Percentiles rank a stretch among this genome's conserved stretches.
Evolutionary conservation across 345 rosid species (phyloP).

Genomic region (Eucalyptus viminalis): DNA sequence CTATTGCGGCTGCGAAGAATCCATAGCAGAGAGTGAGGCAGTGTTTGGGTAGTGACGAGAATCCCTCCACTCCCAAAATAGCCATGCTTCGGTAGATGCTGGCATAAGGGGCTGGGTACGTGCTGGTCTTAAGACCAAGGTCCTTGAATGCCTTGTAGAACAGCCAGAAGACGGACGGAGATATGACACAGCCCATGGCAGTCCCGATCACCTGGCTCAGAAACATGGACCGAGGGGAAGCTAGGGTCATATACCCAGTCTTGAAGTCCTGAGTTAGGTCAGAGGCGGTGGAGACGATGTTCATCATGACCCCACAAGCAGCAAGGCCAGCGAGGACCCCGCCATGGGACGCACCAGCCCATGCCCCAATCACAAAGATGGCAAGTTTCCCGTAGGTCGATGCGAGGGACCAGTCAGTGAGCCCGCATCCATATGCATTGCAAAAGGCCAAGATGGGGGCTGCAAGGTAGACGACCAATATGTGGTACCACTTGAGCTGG

Average conservation of each 20-base stretch:
- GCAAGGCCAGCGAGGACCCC: constrained; percentile 76
- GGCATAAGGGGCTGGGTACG: constrained; percentile 38
- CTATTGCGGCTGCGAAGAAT: constrained; percentile 48
- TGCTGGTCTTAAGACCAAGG: constrained; percentile 30
- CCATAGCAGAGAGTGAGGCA: constrained; percentile 53
- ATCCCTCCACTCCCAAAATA: constrained; percentile 62
- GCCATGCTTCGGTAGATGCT: constrained; percentile 44
- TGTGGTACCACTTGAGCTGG: constrained; percentile 61
- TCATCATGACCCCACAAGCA: constrained; percentile 91
- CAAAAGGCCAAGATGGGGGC: constrained; percentile 72
- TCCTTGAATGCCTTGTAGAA: constrained; percentile 13
- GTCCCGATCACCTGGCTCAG: neutral
- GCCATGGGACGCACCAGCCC: constrained; percentile 56
- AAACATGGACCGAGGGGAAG: neutral
- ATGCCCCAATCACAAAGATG: constrained; percentile 55
- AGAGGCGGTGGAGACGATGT: constrained; percentile 81
- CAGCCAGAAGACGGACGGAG: neutral
- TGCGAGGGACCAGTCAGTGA: constrained; percentile 82
- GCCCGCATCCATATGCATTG: constrained; percentile 81
- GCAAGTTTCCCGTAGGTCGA: constrained; percentile 80
- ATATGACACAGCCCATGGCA: neutral
- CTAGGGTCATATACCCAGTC: neutral
- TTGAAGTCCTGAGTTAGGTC: constrained; percentile 13
- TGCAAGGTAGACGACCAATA: constrained; percentile 46
- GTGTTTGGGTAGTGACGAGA: constrained; percentile 54